Evolutionary conservation across 73 alveolate genomes (phyloP).

Genomic region (Paramecium octaurelia): DNA sequence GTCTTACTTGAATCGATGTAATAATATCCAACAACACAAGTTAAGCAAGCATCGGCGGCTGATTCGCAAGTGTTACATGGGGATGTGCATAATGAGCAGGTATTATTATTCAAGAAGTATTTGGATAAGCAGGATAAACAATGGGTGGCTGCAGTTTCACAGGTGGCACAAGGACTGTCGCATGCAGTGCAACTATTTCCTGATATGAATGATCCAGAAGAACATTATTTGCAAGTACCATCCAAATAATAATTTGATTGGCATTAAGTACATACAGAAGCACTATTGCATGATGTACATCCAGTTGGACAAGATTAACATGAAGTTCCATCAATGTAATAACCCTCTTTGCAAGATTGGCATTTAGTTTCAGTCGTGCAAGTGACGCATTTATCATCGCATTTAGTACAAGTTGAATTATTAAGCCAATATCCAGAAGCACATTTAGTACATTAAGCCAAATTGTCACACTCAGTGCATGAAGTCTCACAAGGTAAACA

Average conservation of each 20-base stretch:
- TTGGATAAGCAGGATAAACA: not conserved
- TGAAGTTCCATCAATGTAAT: not conserved
- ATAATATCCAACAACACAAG: not conserved
- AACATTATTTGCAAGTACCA: not conserved
- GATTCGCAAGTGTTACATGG: not conserved
- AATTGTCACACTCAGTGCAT: not conserved
- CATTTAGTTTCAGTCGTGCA: not conserved
- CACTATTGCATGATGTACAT: not conserved
- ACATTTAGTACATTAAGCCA: not conserved
- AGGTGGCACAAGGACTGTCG: not conserved
- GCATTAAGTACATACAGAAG: not conserved
- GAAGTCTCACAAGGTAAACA: not conserved
- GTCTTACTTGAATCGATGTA: not conserved
- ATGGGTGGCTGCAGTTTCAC: slow-evolving; percentile 35
- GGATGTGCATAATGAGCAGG: not conserved
- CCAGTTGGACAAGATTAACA: slow-evolving; percentile 38
- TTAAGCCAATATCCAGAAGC: not conserved
- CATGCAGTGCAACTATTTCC: not conserved
- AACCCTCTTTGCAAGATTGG: not conserved
- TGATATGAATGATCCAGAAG: not conserved
- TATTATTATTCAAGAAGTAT: not conserved
- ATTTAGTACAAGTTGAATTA: not conserved
- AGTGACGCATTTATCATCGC: not conserved
- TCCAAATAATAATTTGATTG: not conserved
- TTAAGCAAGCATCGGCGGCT: not conserved